Base-by-base conservation (phyloP, 169 alveolate species). In the Plasmodium gonderi region DNA sequence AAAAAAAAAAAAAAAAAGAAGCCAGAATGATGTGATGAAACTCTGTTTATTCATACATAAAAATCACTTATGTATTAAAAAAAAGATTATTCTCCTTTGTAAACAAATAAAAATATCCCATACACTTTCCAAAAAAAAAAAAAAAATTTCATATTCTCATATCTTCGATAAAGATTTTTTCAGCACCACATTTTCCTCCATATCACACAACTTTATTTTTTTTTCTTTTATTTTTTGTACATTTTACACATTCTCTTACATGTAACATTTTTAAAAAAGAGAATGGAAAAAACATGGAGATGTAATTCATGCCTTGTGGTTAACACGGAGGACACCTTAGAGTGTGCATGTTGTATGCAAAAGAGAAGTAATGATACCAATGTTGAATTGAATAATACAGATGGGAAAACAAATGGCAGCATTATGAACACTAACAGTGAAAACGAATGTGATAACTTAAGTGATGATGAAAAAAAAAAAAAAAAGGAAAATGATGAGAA, bases 271-370 rank as follows among this genome's bases (percentile, higher is more conserved):
- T 31, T 14, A 38, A 38, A 14, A 80, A 64, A 40, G 72, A 80
- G 11, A 14, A 82, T 82, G 92, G 81, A 69, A 26, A 82, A 45
- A 12, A 29, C 83, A 3, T 82, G 92, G 92, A 82, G 92, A 9
- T 82, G 92, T 82, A 51, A 72, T 14, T 44, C 83, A 9, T 82
- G 92, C 65, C 64, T 82, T 60, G 92, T 82, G 38, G 76, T 44
- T 45, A 82, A 82, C 60, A 14, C 92, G 60, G 76, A 68, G 17
- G 76, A 82, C 29, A 72, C 83, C 20, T 8, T 23, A 9, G 92
- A 82, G 29, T 82, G 92, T 72, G 92, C 36, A 6, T 82, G 92
- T 20, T 82, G 92, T 72, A 82, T 82, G 92, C 78, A 82, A 36
- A 82, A 69, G 77, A 82, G 92, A 42, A 44, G 60, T 26, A 3